Evolutionary conservation across 345 rosid species (phyloP).

Genomic region (Psidium friedrichsthalianum): DNA sequence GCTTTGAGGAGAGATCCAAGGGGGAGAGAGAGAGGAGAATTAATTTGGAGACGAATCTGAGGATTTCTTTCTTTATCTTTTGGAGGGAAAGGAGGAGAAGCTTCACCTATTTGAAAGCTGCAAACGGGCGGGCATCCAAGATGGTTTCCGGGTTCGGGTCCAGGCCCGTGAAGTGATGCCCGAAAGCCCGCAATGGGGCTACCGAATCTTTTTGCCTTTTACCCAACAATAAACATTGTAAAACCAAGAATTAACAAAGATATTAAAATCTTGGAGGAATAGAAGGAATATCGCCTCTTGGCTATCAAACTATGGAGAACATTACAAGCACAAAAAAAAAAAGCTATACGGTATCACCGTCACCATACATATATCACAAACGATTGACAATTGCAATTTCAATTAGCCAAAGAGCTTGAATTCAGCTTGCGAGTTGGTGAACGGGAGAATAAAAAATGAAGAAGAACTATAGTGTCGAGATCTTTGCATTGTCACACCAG

Average conservation of each 20-base stretch:
- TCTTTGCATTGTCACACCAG: background rate
- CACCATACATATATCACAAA: fast-evolving
- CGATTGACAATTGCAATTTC: background rate
- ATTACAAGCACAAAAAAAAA: background rate
- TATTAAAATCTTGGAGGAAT: too few relatives aligned
- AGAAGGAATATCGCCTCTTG: too few relatives aligned
- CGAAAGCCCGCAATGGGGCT: background rate
- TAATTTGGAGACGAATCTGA: background rate
- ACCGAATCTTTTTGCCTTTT: background rate
- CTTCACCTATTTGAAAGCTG: background rate
- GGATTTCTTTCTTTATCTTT: background rate
- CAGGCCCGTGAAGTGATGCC: background rate
- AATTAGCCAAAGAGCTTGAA: too few relatives aligned
- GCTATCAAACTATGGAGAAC: too few relatives aligned
- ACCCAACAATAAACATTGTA: background rate
- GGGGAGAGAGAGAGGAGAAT: background rate
- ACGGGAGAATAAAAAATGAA: background rate
- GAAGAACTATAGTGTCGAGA: background rate
- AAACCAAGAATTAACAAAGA: background rate
- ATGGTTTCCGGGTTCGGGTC: background rate
- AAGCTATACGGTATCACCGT: background rate
- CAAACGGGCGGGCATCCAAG: background rate
- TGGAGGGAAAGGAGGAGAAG: background rate
- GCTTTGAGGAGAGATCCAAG: background rate
- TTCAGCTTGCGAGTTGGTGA: fast-evolving